phyloP scores from a whole-genome alignment of 805 yeast species.

The Candida taoyuanica region DNA sequence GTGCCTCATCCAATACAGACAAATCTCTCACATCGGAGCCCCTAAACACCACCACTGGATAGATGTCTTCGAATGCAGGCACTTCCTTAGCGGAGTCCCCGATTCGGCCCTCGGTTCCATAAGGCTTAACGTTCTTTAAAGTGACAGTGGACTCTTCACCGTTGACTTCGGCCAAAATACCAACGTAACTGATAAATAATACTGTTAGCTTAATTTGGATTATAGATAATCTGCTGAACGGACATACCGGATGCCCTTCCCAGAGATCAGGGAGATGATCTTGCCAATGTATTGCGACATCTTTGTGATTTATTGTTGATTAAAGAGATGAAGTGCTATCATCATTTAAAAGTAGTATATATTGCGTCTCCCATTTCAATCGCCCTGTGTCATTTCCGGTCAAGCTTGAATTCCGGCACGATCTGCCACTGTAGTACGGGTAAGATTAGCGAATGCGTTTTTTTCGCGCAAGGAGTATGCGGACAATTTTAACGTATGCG shows the following conservation, averaged over 20 bases:
- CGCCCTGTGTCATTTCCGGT: too few species aligned
- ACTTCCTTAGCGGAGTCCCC: slow-evolving; percentile 66
- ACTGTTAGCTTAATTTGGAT: too few species aligned
- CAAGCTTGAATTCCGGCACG: too few species aligned
- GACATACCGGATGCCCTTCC: slow-evolving; percentile 54
- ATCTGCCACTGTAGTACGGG: slow-evolving; percentile 1
- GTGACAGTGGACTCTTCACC: slow-evolving; percentile 90
- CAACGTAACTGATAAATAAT: slow-evolving; percentile 58
- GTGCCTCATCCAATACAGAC: slow-evolving; percentile 69
- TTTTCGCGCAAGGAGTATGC: neutral
- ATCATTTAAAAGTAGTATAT: too few species aligned
- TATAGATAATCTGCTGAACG: neutral
- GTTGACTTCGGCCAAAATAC: slow-evolving; percentile 79
- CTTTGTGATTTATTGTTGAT: too few species aligned
- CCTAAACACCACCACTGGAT: slow-evolving; percentile 75
- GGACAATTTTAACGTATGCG: neutral
- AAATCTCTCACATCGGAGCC: slow-evolving; percentile 92
- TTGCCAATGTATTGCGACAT: slow-evolving; percentile 96
- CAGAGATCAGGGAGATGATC: slow-evolving; percentile 75
- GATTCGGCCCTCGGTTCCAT: slow-evolving; percentile 90
- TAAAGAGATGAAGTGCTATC: too few species aligned
- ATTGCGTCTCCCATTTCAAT: too few species aligned
- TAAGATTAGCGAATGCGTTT: neutral
- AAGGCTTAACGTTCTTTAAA: slow-evolving; percentile 68
- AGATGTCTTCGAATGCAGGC: slow-evolving; percentile 61